Conservation (phyloP, 2,329 filamentous ascomycete species). For the Coniochaeta sp. region DNA sequence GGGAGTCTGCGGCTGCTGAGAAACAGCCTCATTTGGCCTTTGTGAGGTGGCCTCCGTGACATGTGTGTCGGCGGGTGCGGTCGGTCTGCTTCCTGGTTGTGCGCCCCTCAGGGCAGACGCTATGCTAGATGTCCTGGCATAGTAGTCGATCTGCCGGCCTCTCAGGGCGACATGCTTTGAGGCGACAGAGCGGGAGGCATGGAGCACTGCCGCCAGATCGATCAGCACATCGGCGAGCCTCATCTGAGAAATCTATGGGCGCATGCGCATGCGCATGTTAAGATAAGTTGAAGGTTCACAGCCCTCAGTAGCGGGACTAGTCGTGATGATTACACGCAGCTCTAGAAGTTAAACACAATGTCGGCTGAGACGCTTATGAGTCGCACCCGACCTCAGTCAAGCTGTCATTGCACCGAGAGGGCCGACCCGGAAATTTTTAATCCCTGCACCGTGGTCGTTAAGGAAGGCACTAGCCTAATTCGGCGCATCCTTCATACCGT, state of each 20-base stretch:
- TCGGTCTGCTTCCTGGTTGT: not conserved
- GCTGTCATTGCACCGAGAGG: not conserved
- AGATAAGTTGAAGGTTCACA: too few relatives aligned
- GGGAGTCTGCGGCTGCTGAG: not conserved
- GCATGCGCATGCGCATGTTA: not conserved
- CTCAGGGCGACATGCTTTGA: conserved; percentile 54
- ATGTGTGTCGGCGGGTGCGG: conserved; percentile 4
- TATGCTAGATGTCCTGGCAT: conserved; percentile 38
- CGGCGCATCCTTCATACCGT: not conserved
- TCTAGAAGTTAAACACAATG: not conserved
- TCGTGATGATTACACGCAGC: too few relatives aligned
- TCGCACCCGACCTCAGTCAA: not conserved
- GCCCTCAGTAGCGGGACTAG: too few relatives aligned
- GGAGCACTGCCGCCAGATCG: conserved; percentile 64
- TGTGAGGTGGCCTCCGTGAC: not conserved
- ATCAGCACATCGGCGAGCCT: conserved; percentile 58
- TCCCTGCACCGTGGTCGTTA: not conserved
- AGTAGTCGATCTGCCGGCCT: conserved; percentile 44
- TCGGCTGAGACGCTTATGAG: not conserved
- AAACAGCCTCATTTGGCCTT: not conserved
- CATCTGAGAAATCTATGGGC: conserved; percentile 29
- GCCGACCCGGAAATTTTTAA: not conserved
- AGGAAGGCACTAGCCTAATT: not conserved
- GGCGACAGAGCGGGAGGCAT: conserved; percentile 62
- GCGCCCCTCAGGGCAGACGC: conserved; percentile 21